Evolutionary conservation across 2,329 filamentous ascomycete genomes (phyloP).

Genomic region (Penicillium sp.): DNA sequence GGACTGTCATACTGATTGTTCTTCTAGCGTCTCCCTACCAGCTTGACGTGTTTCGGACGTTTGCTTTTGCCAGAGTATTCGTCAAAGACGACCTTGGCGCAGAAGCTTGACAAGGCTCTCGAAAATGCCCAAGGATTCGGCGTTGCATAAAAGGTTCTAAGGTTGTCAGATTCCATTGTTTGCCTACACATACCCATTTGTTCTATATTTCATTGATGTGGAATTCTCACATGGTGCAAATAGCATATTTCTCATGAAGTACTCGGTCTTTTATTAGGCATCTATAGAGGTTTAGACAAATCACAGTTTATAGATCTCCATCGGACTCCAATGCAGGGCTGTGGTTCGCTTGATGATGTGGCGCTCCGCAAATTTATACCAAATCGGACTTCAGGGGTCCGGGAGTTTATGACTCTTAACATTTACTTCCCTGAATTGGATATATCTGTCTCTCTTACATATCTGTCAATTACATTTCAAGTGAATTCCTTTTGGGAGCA

Average conservation of each 20-base stretch:
- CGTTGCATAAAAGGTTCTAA: slow-evolving; percentile 55
- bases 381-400: slow-evolving; percentile 19
- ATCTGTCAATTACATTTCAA: not conserved
- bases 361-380: slow-evolving; percentile 4
- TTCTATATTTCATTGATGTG: slow-evolving; percentile 4
- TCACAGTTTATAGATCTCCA: slow-evolving; percentile 6
- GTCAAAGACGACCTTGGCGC: slow-evolving; percentile 64
- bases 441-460: not conserved
- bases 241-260: not conserved
- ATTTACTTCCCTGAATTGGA: not conserved
- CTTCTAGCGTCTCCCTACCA: slow-evolving; percentile 65
- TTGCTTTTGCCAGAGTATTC: slow-evolving; percentile 81
- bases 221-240: not conserved
- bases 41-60: slow-evolving; percentile 90
- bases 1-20: slow-evolving; percentile 5
- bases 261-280: not conserved
- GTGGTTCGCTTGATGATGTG: slow-evolving; percentile 14
- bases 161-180: not conserved
- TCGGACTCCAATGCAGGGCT: slow-evolving; percentile 7
- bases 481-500: not conserved
- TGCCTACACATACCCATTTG: slow-evolving; percentile 19
- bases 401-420: slow-evolving; percentile 10
- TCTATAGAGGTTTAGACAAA: slow-evolving; percentile 5
- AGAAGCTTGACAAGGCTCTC: slow-evolving; percentile 79
- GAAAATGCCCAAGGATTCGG: slow-evolving; percentile 89